phyloP scores from a whole-genome alignment of 768 basidiomycete genomes.

The Hericium erinaceus region DNA sequence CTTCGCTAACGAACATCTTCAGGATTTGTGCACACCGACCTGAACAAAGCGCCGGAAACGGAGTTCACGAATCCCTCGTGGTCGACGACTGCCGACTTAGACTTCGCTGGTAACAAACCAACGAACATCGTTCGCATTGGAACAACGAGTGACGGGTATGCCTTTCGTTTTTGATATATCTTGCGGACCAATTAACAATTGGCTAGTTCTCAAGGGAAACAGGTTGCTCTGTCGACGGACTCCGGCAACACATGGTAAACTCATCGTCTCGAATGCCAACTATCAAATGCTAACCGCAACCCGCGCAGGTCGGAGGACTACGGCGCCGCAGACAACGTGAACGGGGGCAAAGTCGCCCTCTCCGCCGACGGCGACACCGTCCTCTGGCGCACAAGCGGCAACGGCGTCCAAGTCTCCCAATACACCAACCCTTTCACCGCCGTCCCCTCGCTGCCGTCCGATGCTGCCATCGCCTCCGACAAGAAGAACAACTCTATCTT shows the following conservation, averaged over 20 bases:
- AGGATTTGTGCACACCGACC: slow-evolving; percentile 41
- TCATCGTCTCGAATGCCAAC: not conserved
- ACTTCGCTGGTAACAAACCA: slow-evolving; percentile 45
- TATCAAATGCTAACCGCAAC: not conserved
- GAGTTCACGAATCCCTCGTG: slow-evolving; percentile 38
- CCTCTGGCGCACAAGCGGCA: slow-evolving; percentile 42
- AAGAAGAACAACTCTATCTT: slow-evolving; percentile 48
- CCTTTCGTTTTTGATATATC: slow-evolving; percentile 19
- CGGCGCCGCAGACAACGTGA: slow-evolving; percentile 42
- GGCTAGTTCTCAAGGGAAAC: slow-evolving; percentile 24
- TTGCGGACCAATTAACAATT: too few species aligned
- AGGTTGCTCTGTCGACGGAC: slow-evolving; percentile 48
- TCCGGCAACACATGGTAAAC: slow-evolving; percentile 43
- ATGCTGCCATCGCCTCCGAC: slow-evolving; percentile 52
- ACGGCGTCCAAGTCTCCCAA: slow-evolving; percentile 45
- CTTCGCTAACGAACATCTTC: not conserved
- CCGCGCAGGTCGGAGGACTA: slow-evolving; percentile 36
- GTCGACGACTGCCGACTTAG: slow-evolving; percentile 38
- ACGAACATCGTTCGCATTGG: slow-evolving; percentile 43
- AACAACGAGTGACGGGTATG: slow-evolving; percentile 17
- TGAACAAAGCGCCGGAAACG: slow-evolving; percentile 31
- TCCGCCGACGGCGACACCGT: slow-evolving; percentile 49
- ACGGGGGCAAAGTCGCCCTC: slow-evolving; percentile 25
- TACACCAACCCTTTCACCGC: slow-evolving; percentile 37
- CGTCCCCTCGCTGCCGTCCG: slow-evolving; percentile 43